phyloP scores from a whole-genome alignment of 129 eudicot species.

The Chrysanthemum seticuspe region DNA sequence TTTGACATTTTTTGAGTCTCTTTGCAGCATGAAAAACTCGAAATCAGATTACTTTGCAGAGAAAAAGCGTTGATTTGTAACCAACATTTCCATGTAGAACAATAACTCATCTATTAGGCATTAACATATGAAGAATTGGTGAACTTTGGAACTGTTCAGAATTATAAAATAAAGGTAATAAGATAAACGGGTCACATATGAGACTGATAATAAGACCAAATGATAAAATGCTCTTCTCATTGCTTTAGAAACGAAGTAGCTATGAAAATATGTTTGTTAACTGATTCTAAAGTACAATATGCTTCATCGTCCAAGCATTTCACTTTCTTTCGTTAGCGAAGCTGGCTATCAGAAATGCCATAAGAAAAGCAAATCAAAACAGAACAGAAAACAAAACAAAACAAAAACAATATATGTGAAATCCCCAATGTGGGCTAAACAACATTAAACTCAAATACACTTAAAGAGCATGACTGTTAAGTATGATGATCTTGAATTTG shows the following conservation, averaged over 20 bases:
- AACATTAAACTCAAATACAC: constrained; percentile 26
- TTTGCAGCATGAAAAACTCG: neutral
- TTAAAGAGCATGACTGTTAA: neutral
- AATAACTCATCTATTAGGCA: neutral
- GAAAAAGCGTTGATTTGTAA: neutral
- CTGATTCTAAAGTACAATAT: constrained; percentile 32
- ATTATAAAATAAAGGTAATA: neutral
- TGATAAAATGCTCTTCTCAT: constrained; percentile 22
- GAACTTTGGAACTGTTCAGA: too few relatives aligned
- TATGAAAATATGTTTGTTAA: constrained; percentile 7
- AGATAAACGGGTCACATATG: neutral
- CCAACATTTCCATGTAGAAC: neutral
- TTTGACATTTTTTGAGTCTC: neutral
- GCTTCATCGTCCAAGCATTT: constrained; percentile 19
- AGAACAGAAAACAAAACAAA: constrained; percentile 18
- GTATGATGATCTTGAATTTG: constrained; percentile 11
- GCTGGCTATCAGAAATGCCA: constrained; percentile 23
- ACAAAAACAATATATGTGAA: constrained; percentile 17
- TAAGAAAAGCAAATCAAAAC: constrained; percentile 25
- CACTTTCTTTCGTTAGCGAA: constrained; percentile 21
- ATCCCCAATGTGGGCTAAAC: constrained; percentile 53
- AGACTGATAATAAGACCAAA: constrained; percentile 21
- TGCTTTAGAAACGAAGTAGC: constrained; percentile 24
- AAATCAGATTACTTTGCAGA: neutral
- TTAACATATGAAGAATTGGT: too few relatives aligned